Evolutionary conservation across 192 early-diverging fungal species (phyloP), one percentile per base, ranked within the genome.

Genomic region (Chytriomyces sp.): DNA sequence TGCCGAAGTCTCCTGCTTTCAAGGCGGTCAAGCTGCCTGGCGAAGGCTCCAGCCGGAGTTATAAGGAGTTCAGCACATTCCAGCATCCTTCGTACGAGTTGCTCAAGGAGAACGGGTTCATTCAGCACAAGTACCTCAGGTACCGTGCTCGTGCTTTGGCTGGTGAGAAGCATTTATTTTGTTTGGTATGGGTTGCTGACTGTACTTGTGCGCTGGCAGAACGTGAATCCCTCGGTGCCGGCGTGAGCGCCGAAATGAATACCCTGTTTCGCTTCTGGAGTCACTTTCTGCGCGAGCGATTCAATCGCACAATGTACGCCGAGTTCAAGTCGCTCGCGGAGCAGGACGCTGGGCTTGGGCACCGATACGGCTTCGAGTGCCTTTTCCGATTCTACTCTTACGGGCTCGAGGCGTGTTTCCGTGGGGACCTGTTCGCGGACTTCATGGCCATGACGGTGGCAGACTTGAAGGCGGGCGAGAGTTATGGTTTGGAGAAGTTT

Each of bases 371-470:
- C n/a, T 83, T 96, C 39, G 96, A 98, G 81, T 98, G 94, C 78
- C 79, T 98, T 62, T 98, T 95, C 92, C 91, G 94, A 41, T 98
- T 95, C 88, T 96, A 91, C 82, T 96, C 93, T 31, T 96, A 98
- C 77, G 94, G 96, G 25, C 81, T 98, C 57, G 94, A 96, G 81
- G 90, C 91, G 79, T 90, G 89, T 78, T 96, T 91, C 85, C 89
- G 91, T 49, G 80, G 82, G 69, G 93, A 96, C 34, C 71, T 93
- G 26, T 95, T 95, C 78, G 78, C 88, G 34, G 95, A 98, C 74
- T 96, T 98, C 79, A 90, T 95, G 81, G 85, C 85, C 1, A 73
- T 94, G 73, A 91, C 92, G 6, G 85, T 90, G 59, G 82, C 84
- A 70, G 96, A 98, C 69, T 84, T 87, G 64, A 71, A 81, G 17